These are phyloP conservation scores for Annulohypoxylon maeteangense DNA, from an alignment of 495 filamentous ascomycete genomes.

Conservation along the genomic window DNA sequence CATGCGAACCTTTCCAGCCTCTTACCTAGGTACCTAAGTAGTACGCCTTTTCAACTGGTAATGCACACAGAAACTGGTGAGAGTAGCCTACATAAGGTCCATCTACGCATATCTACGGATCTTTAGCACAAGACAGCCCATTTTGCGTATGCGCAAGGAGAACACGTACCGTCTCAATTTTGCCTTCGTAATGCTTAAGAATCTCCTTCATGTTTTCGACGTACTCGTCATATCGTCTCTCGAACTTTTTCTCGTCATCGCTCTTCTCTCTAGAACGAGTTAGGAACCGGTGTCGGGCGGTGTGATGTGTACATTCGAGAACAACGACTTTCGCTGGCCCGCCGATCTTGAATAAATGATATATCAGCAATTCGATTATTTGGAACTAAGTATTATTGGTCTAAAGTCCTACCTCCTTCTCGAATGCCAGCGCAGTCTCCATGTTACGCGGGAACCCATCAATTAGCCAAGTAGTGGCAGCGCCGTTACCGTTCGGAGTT, in stretches of 20 bases:
- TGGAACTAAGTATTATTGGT: neutral
- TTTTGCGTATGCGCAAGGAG: neutral
- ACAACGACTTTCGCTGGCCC: conserved; percentile 34
- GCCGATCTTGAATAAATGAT: conserved; percentile 27
- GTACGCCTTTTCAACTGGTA: too few species aligned
- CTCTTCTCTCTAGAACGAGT: conserved; percentile 12
- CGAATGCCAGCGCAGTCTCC: conserved; percentile 47
- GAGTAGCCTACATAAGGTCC: neutral
- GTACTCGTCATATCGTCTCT: conserved; percentile 37
- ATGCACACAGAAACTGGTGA: neutral
- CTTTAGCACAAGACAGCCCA: neutral
- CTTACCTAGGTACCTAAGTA: too few species aligned
- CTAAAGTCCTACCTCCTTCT: conserved; percentile 38
- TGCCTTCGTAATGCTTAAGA: neutral
- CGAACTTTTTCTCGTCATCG: conserved; percentile 31
- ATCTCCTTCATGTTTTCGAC: conserved; percentile 36
- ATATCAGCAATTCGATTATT: neutral
- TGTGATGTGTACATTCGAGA: conserved; percentile 26
- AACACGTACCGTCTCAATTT: neutral
- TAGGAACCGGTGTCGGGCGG: conserved; percentile 29
- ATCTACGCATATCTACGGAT: neutral
- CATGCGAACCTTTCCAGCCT: too few species aligned
- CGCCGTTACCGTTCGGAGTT: neutral
- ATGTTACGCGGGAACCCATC: conserved; percentile 55
- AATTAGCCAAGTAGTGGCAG: conserved; percentile 37